Evolutionary conservation across 306 rosid genomes (phyloP), one percentile per base, ranked within the genome.

Genomic region (Benincasa hispida): DNA sequence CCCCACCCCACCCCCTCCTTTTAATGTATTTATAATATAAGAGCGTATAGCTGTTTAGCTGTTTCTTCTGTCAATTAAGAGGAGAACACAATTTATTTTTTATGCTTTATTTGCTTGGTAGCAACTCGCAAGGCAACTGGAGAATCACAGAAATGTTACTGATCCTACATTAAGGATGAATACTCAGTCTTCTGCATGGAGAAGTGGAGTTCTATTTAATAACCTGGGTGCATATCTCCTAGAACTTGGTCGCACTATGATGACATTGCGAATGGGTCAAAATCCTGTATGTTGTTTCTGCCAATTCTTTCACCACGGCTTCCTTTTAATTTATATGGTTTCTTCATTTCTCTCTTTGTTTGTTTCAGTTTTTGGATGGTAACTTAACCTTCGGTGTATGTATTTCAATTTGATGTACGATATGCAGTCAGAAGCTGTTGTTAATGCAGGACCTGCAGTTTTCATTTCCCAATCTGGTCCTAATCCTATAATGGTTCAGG

Each of bases 401-500:
- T 10, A 24, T 48, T 72, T 72, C 27, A 72, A 48, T 27, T 77
- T 76, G 62, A 59, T 37, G 86, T 87, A 11, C 53, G 13, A 72
- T 72, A 30, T 87, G 83, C 90, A 95, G 99, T 83, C 97, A 35
- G 98, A 92, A 76, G 99, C 98, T 2, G 93, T 92, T 61, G 98
- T 92, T 81, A 95, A 92, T 82, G 92, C 93, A 32, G 99, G 99
- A 51, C 99, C 98, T 56, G 98, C 99, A 75, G 97, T 92, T 83
- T 95, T 88, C 85, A 87, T 95, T 88, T 92, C 98, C 56, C 92
- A 91, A 65, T 74, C 89, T 67, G 90, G 93, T 82, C 99, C 99
- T 79, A 95, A 92, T 82, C 97, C 92, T 61, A 92, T 95, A 79
- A 90, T 92, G 99, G 99, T 95, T 89, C 98, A 92, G 99, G 97